Evolutionary conservation across 176 grass and related monocot genomes (phyloP), one percentile per base, ranked within the genome.

Genomic region (Cenchrus americanus): DNA sequence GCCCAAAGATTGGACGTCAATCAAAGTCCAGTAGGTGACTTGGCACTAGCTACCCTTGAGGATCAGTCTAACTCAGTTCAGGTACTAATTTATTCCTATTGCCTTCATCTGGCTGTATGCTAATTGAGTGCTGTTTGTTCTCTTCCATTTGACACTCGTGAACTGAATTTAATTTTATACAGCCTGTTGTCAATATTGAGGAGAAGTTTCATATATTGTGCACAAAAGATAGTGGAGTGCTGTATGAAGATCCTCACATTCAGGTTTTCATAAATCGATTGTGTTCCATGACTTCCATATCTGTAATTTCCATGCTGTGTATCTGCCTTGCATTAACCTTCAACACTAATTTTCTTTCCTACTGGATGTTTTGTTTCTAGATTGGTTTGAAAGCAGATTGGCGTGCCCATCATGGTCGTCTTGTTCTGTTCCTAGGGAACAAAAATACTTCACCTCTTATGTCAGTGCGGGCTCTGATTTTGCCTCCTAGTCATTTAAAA

Each of bases 351-450:
- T 67, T 46, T n/a, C 81, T 82, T 78, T 62, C 22, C 12, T 82
- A 19, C 27, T 82, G 27, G 51, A 14, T 2, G 32, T 37, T 37
- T 82, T 76, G 80, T 79, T 66, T 85, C 44, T 73, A 99, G 96
- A 94, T 99, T 94, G 96, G 96, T 69, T 83, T 96, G 73, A 99
- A 99, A 88, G 96, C 93, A 73, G 93, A 99, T 54, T 99, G 96
- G 96, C 87, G 91, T 73, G 91, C 85, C 7, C 89, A 99, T 88
- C 93, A 94, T 83, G 96, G 96, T 4, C 89, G 93, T 62, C 79
- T 99, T 72, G 86, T 95, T 87, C 96, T 99, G 54, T 99, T 99
- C 83, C 49, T 99, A 73, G 96, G 96, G 17, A 99, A 99, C 89
- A 99, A 99, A 90, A 99, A 83, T 62, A 99, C 93, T 23, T 86